These are phyloP conservation scores for Fusarium sp. DNA, from an alignment of 2,329 filamentous ascomycete species.

Conservation along the genomic window DNA sequence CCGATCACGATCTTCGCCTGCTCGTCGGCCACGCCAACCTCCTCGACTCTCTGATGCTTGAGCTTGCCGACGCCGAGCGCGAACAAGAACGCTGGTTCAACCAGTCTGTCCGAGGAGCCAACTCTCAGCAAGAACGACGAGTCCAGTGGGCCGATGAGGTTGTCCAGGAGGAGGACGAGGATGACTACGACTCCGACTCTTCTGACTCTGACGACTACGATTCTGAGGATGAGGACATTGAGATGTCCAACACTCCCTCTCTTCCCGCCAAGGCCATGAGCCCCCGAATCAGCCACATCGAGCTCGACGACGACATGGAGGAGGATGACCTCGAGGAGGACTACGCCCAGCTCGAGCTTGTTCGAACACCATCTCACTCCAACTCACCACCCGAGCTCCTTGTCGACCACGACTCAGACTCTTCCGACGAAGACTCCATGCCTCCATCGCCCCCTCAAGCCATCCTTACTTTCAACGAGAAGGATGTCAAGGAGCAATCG, in stretches of 20 bases:
- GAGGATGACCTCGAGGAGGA: constrained; percentile 72
- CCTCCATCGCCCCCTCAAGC: constrained; percentile 75
- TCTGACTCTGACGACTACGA: constrained; percentile 64
- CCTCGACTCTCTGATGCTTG: constrained; percentile 93
- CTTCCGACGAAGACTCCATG: constrained; percentile 80
- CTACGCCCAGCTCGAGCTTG: constrained; percentile 73
- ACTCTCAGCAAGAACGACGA: constrained; percentile 71
- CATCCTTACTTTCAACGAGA: constrained; percentile 69
- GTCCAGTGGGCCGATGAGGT: constrained; percentile 88
- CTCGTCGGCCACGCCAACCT: constrained; percentile 99
- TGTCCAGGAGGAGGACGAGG: constrained; percentile 78
- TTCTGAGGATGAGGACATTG: constrained; percentile 68
- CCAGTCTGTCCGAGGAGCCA: constrained; percentile 85
- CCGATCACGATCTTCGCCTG: constrained; percentile 93
- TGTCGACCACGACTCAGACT: constrained; percentile 75
- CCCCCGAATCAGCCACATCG: constrained; percentile 53
- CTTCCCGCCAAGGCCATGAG: constrained; percentile 58
- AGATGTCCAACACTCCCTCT: constrained; percentile 62
- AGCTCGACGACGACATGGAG: constrained; percentile 59
- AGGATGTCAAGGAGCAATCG: constrained; percentile 61
- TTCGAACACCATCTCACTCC: constrained; percentile 74
- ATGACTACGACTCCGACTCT: constrained; percentile 75
- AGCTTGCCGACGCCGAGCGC: constrained; percentile 90
- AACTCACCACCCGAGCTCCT: constrained; percentile 74
- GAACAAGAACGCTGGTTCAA: constrained; percentile 99